Conservation (phyloP, 352 stramenopile species). For the Phytopythium aichiense region DNA sequence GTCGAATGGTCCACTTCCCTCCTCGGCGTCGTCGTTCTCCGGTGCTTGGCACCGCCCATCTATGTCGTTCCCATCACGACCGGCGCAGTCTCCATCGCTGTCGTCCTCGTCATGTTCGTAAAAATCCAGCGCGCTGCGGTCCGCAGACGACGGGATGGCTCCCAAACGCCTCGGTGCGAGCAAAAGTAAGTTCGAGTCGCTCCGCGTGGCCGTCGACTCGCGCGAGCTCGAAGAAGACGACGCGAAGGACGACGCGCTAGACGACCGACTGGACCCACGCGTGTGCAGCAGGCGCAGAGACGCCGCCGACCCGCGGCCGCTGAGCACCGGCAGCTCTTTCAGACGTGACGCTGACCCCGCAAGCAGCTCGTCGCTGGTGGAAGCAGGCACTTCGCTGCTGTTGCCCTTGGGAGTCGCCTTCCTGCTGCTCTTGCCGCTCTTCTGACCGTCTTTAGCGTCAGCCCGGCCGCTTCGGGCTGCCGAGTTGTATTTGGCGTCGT, state of each 20-base stretch:
- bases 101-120: constrained; percentile 34
- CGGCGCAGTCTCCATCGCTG: constrained; percentile 5
- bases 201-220: constrained; percentile 30
- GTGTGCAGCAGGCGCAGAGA: constrained; percentile 4
- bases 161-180: constrained; percentile 40
- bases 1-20: background rate
- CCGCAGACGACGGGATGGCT: constrained; percentile 46
- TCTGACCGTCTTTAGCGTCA: background rate
- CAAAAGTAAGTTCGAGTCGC: constrained; percentile 61
- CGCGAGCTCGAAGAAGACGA: constrained; percentile 10
- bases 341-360: background rate
- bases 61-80: background rate
- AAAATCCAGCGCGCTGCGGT: constrained; percentile 52
- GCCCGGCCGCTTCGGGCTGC: background rate
- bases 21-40: background rate
- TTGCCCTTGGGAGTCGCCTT: background rate
- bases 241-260: constrained; percentile 12
- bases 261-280: constrained; percentile 12
- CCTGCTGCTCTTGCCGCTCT: background rate
- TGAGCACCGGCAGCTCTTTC: constrained; percentile 1
- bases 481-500: constrained; percentile 61
- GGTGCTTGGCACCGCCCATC: background rate
- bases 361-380: background rate
- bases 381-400: background rate
- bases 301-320: background rate